Percentiles rank a stretch among this genome's conserved stretches.
phyloP scores from a whole-genome alignment of 371 early-diverging fungal species.

The Apophysomyces elegans region DNA sequence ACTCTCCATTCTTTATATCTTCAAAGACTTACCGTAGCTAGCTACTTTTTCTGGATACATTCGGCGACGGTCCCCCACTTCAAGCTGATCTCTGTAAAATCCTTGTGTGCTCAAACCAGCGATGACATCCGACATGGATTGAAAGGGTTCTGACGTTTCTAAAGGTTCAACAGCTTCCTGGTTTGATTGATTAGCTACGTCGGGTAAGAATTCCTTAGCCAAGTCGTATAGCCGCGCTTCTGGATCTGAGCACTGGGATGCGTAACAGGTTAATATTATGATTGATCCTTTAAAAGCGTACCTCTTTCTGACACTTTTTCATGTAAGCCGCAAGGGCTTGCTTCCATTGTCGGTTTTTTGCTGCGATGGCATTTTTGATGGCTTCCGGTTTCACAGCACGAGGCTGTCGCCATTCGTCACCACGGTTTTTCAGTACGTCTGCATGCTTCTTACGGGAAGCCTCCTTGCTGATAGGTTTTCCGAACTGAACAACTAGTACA shows the following conservation, averaged over 20 bases:
- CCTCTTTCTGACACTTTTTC: slow-evolving; percentile 30
- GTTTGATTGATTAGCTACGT: background rate
- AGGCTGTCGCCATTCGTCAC: slow-evolving; percentile 22
- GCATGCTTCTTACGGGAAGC: slow-evolving; percentile 23
- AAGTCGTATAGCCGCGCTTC: slow-evolving; percentile 17
- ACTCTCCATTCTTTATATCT: no score
- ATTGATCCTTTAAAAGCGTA: background rate
- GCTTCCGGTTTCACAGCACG: slow-evolving; percentile 30
- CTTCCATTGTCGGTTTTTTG: slow-evolving; percentile 32
- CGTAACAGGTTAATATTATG: background rate
- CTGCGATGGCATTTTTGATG: slow-evolving; percentile 34
- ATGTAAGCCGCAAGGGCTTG: slow-evolving; percentile 27
- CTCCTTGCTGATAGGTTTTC: slow-evolving; percentile 25
- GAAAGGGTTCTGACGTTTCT: background rate
- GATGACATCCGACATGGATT: slow-evolving; percentile 22
- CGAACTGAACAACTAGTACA: slow-evolving; percentile 27
- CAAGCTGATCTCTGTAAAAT: slow-evolving; percentile 42
- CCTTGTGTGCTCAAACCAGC: slow-evolving; percentile 22
- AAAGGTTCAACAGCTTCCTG: background rate
- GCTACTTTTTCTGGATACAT: slow-evolving; percentile 28
- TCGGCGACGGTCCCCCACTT: slow-evolving; percentile 12
- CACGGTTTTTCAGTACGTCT: slow-evolving; percentile 19
- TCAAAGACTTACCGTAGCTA: slow-evolving; percentile 20
- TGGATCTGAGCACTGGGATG: slow-evolving; percentile 16
- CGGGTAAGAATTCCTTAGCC: slow-evolving; percentile 21